Percentiles rank a stretch among this genome's conserved stretches.
These are phyloP conservation scores for Patellifolia procumbens DNA, from an alignment of 179 eudicot genomes.

Conservation along the genomic window DNA sequence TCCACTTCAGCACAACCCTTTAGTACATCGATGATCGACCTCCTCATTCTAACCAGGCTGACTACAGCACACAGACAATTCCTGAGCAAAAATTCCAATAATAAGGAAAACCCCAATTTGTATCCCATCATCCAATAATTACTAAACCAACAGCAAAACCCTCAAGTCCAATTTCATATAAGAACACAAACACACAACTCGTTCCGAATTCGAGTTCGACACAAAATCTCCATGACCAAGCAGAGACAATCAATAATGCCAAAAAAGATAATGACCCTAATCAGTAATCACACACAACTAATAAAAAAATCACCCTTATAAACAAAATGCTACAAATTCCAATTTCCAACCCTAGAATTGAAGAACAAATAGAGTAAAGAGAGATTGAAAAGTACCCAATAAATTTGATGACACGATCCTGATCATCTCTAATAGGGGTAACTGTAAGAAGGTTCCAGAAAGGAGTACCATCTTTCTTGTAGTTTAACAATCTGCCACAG, in stretches of 20 bases:
- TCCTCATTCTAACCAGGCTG: neutral
- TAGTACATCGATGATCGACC: neutral
- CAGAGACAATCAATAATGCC: neutral
- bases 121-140: too few relatives aligned
- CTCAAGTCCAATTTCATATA: neutral
- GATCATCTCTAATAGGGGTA: constrained; percentile 86
- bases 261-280: neutral
- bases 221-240: neutral
- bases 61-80: neutral
- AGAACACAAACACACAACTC: neutral
- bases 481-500: constrained; percentile 89
- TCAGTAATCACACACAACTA: too few relatives aligned
- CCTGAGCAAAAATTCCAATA: too few relatives aligned
- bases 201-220: neutral
- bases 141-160: neutral
- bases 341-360: neutral
- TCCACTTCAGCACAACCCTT: neutral
- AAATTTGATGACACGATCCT: constrained; percentile 78
- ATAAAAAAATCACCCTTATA: too few relatives aligned
- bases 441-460: constrained; percentile 97
- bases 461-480: constrained; percentile 94
- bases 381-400: constrained; percentile 60
- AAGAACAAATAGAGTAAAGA: neutral
- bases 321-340: too few relatives aligned
- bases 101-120: neutral